Conservation (phyloP, 192 early-diverging fungal genomes). For the Pilobolus umbonatus region DNA sequence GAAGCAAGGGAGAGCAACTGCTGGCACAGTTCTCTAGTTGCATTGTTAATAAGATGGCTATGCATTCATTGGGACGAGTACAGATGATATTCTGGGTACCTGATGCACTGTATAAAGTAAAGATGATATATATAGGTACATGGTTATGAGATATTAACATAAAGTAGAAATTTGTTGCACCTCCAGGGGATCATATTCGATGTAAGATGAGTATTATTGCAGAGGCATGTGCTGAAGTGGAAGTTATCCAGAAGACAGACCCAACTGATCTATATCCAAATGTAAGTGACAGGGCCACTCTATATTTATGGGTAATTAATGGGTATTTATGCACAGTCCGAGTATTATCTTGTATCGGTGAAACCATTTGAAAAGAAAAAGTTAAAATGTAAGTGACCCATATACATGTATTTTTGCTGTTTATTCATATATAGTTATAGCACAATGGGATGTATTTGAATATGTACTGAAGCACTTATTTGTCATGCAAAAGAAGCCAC, state of each 20-base stretch:
- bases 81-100: slow-evolving; percentile 38
- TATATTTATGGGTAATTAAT: not conserved
- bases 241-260: slow-evolving; percentile 3
- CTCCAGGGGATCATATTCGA: slow-evolving; percentile 16
- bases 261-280: slow-evolving; percentile 18
- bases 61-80: slow-evolving; percentile 33
- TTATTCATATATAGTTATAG: slow-evolving; percentile 9
- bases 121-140: too few species aligned
- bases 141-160: not conserved
- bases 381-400: slow-evolving; percentile 18
- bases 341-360: slow-evolving; percentile 30
- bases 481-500: slow-evolving; percentile 29
- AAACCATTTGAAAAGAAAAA: slow-evolving; percentile 20
- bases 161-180: slow-evolving; percentile 18
- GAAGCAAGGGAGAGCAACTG: slow-evolving; percentile 29
- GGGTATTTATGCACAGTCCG: slow-evolving; percentile 1
- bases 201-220: slow-evolving; percentile 32
- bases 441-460: slow-evolving; percentile 39
- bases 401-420: not conserved
- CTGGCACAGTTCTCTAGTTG: slow-evolving; percentile 30
- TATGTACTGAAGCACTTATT: slow-evolving; percentile 36
- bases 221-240: slow-evolving; percentile 26
- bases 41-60: slow-evolving; percentile 32
- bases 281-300: slow-evolving; percentile 19
- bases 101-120: slow-evolving; percentile 16